Evolutionary conservation across 345 rosid species (phyloP).

Genomic region (Kandelia obovata): DNA sequence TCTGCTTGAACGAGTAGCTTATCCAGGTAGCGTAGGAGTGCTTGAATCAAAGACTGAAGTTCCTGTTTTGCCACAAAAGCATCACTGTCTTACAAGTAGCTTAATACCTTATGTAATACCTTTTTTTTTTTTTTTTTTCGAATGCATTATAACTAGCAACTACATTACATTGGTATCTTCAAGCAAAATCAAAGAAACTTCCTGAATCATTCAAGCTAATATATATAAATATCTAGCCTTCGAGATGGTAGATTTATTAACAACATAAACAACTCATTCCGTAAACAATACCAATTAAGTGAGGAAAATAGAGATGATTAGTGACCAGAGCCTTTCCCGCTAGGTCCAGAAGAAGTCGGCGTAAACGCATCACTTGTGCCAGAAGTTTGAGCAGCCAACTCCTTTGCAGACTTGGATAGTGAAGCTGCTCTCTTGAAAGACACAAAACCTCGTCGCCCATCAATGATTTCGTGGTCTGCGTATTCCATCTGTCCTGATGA

Average conservation of each 20-base stretch:
- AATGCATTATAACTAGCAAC: not conserved
- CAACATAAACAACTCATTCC: not conserved
- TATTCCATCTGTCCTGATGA: slow-evolving; percentile 8
- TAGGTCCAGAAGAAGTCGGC: slow-evolving; percentile 66
- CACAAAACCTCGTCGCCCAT: slow-evolving; percentile 16
- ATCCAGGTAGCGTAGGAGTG: too few relatives aligned
- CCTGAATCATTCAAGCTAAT: not conserved
- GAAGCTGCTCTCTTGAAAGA: slow-evolving; percentile 13
- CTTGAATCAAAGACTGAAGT: too few relatives aligned
- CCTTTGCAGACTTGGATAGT: not conserved
- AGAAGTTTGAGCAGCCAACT: not conserved
- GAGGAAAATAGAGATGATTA: slow-evolving; percentile 13
- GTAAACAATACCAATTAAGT: not conserved
- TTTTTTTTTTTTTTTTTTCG: too few relatives aligned
- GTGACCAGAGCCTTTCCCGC: slow-evolving; percentile 80
- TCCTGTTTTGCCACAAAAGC: too few relatives aligned
- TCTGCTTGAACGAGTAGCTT: too few relatives aligned
- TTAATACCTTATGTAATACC: too few relatives aligned
- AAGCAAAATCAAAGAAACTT: slow-evolving; percentile 17
- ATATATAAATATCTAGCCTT: not conserved
- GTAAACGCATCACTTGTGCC: slow-evolving; percentile 24
- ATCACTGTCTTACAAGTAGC: too few relatives aligned
- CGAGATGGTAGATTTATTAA: not conserved
- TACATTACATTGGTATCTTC: not conserved
- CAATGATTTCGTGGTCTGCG: slow-evolving; percentile 9